Evolutionary conservation across 1,284 basidiomycete genomes (phyloP).

Genomic region (Tilletia horrida): DNA sequence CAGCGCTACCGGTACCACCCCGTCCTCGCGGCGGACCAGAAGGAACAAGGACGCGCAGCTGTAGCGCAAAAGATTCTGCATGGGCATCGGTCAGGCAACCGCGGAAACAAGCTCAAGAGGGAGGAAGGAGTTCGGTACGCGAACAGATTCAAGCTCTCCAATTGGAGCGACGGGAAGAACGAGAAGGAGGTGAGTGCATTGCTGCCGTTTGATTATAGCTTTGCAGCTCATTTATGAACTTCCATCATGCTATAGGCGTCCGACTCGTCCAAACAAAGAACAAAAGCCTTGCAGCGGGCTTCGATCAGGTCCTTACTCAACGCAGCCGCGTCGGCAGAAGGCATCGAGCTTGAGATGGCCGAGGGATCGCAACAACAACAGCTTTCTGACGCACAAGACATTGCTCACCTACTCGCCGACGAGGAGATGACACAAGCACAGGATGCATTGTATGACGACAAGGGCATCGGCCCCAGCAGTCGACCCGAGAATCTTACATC

Average conservation of each 20-base stretch:
- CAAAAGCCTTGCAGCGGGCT: constrained; percentile 26
- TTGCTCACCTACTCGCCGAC: background rate
- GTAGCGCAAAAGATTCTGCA: constrained; percentile 20
- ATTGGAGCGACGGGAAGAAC: constrained; percentile 47
- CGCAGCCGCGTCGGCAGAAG: constrained; percentile 16
- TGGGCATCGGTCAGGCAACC: constrained; percentile 38
- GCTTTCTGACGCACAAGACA: background rate
- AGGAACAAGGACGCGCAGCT: constrained; percentile 30
- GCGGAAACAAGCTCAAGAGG: constrained; percentile 50
- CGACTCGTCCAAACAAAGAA: constrained; percentile 22
- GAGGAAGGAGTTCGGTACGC: constrained; percentile 45
- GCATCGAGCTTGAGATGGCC: background rate
- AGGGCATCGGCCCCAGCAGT: too few relatives aligned
- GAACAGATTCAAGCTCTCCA: constrained; percentile 46
- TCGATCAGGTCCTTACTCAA: constrained; percentile 22
- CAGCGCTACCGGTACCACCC: background rate
- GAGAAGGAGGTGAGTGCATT: constrained; percentile 36
- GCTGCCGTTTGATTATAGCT: background rate
- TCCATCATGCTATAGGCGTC: constrained; percentile 15
- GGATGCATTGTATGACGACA: too few relatives aligned
- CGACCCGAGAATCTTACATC: constrained; percentile 34
- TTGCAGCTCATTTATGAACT: background rate
- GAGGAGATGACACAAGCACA: too few relatives aligned
- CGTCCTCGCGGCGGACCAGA: constrained; percentile 10
- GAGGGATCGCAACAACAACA: background rate